Percentiles rank a stretch among this genome's conserved stretches.
Conservation (phyloP, 768 basidiomycete species). For the Amanita thiersii region DNA sequence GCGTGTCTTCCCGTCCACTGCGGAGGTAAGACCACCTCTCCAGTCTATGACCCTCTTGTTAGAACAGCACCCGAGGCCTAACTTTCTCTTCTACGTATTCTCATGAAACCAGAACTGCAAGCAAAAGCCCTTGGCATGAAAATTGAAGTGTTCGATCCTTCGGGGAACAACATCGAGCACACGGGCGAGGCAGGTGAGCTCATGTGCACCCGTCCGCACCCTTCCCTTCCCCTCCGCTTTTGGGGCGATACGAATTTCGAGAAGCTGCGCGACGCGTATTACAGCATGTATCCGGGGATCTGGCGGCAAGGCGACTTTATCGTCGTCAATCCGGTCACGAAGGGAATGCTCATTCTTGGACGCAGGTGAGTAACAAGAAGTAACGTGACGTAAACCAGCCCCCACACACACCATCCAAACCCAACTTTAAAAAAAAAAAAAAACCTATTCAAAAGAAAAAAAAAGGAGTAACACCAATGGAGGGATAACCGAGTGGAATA, state of each 20-base stretch:
- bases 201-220: conserved; percentile 63
- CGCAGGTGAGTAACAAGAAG: conserved; percentile 36
- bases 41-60: too few relatives aligned
- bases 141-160: conserved; percentile 49
- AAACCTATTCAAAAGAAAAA: too few relatives aligned
- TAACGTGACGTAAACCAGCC: not conserved
- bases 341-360: conserved; percentile 54
- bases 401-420: too few relatives aligned
- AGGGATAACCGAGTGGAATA: too few relatives aligned
- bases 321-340: conserved; percentile 51
- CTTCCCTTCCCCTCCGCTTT: conserved; percentile 58
- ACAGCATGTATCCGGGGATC: conserved; percentile 53
- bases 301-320: conserved; percentile 71
- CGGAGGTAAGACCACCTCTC: too few relatives aligned
- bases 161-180: conserved; percentile 44
- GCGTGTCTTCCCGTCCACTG: too few relatives aligned
- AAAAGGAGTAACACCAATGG: too few relatives aligned
- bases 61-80: too few relatives aligned
- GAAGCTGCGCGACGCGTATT: conserved; percentile 59
- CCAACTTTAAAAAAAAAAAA: too few relatives aligned
- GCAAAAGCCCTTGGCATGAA: conserved; percentile 58
- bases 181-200: conserved; percentile 50
- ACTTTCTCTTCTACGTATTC: too few relatives aligned
- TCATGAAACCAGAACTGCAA: conserved; percentile 59
- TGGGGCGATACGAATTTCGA: conserved; percentile 56